Conservation (phyloP, 768 basidiomycete genomes). For the Tylopilus subfusipes region DNA sequence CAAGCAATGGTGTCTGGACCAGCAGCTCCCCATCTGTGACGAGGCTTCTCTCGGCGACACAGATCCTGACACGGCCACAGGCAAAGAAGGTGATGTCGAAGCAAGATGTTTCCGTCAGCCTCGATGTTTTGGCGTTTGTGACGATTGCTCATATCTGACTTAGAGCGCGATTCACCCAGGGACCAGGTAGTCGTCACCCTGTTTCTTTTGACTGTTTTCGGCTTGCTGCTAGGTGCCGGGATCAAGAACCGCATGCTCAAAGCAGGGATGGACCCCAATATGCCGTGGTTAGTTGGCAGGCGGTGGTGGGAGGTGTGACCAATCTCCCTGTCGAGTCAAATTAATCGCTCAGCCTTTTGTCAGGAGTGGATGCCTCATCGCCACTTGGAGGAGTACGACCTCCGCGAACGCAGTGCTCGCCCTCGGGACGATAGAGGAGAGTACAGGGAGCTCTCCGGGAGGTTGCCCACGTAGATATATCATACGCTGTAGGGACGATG, state of each 20-base stretch:
- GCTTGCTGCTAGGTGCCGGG: constrained; percentile 78
- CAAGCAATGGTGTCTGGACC: constrained; percentile 93
- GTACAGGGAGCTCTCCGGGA: constrained; percentile 43
- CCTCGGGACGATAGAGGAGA: constrained; percentile 37
- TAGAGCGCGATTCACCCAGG: constrained; percentile 93
- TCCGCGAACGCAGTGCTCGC: constrained; percentile 35
- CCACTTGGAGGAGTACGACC: constrained; percentile 50
- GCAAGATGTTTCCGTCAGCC: constrained; percentile 91
- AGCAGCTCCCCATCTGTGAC: constrained; percentile 79
- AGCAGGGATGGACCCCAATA: constrained; percentile 63
- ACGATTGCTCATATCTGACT: constrained; percentile 22
- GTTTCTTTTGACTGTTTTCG: constrained; percentile 84
- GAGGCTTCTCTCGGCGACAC: constrained; percentile 82
- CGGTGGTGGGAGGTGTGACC: constrained; percentile 81
- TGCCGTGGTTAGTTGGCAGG: constrained; percentile 60
- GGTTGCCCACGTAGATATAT: constrained; percentile 22
- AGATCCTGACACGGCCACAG: constrained; percentile 89
- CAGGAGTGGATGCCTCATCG: constrained; percentile 45
- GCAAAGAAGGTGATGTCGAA: constrained; percentile 94
- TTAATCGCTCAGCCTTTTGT: constrained; percentile 18
- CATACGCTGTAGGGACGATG: neutral
- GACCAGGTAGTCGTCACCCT: constrained; percentile 92
- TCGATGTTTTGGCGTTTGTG: constrained; percentile 32
- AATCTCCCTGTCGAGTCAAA: constrained; percentile 16
- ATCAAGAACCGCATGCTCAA: constrained; percentile 80